Evolutionary conservation across 352 stramenopile species (phyloP).

Genomic region (Globisporangium echinulatum): DNA sequence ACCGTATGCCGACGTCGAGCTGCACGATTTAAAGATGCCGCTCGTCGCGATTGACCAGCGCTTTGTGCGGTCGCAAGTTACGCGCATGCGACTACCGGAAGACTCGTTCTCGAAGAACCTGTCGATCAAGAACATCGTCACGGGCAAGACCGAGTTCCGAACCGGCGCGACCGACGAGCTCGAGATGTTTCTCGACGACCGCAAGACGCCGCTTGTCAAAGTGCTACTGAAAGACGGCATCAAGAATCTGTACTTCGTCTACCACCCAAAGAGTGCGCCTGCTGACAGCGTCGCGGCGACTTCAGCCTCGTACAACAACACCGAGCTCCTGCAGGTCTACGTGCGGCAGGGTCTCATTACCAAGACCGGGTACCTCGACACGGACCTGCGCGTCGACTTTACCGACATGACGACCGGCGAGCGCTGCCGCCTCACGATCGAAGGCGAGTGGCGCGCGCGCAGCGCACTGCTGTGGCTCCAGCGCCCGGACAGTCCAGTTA

Average conservation of each 20-base stretch:
- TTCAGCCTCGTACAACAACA: background rate
- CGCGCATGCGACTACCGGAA: slow-evolving; percentile 1
- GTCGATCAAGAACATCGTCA: slow-evolving; percentile 1
- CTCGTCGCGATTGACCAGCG: slow-evolving; percentile 7
- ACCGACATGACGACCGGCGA: slow-evolving; percentile 5
- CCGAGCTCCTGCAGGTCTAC: slow-evolving; percentile 7
- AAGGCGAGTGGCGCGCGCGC: slow-evolving; percentile 6
- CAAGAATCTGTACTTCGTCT: slow-evolving; percentile 2
- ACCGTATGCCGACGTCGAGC: slow-evolving; percentile 2
- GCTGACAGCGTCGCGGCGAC: background rate
- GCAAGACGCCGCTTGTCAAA: slow-evolving; percentile 1
- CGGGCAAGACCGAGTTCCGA: slow-evolving; percentile 1
- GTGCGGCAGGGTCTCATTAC: slow-evolving; percentile 2
- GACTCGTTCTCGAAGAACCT: slow-evolving; percentile 7
- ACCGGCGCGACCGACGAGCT: background rate
- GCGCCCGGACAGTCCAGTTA: background rate
- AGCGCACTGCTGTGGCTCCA: slow-evolving; percentile 6
- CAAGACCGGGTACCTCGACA: slow-evolving; percentile 2
- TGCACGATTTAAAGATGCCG: background rate
- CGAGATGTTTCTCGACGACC: background rate
- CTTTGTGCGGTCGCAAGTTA: slow-evolving; percentile 3
- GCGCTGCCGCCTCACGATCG: slow-evolving; percentile 2
- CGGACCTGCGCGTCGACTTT: slow-evolving; percentile 7
- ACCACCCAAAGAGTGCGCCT: background rate
- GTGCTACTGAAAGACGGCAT: slow-evolving; percentile 1